A percentile compares a stretch with the other conserved stretches of the same genome.
These are phyloP conservation scores for Cladosporium sp. DNA, from an alignment of 2,329 filamentous ascomycete species.

Conservation along the genomic window DNA sequence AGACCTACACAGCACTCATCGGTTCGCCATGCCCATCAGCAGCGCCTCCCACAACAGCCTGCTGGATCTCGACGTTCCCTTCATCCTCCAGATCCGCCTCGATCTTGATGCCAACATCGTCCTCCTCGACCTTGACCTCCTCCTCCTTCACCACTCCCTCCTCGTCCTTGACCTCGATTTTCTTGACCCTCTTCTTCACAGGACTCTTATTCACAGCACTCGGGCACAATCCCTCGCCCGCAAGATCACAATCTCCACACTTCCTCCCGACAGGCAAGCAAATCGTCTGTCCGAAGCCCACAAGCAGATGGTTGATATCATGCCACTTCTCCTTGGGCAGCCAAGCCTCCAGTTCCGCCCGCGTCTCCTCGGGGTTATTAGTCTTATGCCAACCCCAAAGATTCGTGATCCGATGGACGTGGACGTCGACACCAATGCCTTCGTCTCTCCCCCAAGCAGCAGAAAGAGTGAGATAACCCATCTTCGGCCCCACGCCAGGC, in stretches of 20 bases:
- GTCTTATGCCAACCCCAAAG: conserved; percentile 89
- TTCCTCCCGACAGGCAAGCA: conserved; percentile 74
- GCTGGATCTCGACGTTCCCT: conserved; percentile 20
- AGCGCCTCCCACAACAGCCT: conserved; percentile 5
- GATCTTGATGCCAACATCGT: conserved; percentile 25
- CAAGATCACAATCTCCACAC: conserved; percentile 84
- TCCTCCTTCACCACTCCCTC: conserved; percentile 16
- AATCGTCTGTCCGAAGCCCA: conserved; percentile 82
- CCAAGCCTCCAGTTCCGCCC: conserved; percentile 72
- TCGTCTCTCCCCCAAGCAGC: conserved; percentile 66
- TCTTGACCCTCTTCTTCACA: conserved; percentile 49
- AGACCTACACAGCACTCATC: too few species aligned
- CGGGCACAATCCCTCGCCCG: conserved; percentile 68
- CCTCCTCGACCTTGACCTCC: conserved; percentile 25
- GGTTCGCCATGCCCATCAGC: too few species aligned
- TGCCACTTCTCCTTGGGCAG: conserved; percentile 81
- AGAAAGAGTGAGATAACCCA: conserved; percentile 84
- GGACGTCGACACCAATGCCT: conserved; percentile 90
- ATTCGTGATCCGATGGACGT: conserved; percentile 92
- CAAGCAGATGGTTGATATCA: conserved; percentile 85
- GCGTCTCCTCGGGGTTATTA: conserved; percentile 75
- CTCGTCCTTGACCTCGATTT: conserved; percentile 29
- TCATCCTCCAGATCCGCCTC: conserved; percentile 26
- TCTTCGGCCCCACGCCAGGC: conserved; percentile 89
- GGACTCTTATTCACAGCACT: conserved; percentile 39